These are phyloP conservation scores for Eucalyptus dawsonii DNA, from an alignment of 345 rosid genomes.

Conservation along the genomic window DNA sequence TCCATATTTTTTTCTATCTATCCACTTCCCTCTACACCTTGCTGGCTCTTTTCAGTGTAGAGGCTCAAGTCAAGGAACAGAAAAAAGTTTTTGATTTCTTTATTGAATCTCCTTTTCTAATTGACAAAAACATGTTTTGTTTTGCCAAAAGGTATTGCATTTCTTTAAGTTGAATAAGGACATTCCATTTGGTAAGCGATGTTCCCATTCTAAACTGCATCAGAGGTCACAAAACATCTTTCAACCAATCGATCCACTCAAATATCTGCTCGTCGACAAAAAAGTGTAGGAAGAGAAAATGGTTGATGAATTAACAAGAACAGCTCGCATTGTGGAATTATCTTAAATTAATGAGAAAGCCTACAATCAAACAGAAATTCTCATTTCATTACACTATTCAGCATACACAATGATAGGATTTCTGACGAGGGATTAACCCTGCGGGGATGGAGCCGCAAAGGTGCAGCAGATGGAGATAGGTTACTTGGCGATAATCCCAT, in stretches of 20 bases:
- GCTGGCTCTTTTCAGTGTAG: not conserved
- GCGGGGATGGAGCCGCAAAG: conserved; percentile 12
- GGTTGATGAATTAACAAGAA: not conserved
- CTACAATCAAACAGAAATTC: not conserved
- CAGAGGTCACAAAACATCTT: not conserved
- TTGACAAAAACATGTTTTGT: not conserved
- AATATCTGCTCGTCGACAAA: not conserved
- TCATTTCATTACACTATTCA: not conserved
- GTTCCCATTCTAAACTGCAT: not conserved
- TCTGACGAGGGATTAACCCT: not conserved
- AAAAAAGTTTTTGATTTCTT: not conserved
- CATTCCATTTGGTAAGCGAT: not conserved
- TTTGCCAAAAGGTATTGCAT: not conserved
- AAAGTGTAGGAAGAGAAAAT: not conserved
- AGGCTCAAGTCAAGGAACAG: not conserved
- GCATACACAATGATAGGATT: not conserved
- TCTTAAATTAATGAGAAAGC: not conserved
- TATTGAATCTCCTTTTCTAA: not conserved
- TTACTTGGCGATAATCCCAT: conserved; percentile 36
- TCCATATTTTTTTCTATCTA: not conserved
- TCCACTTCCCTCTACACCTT: not conserved
- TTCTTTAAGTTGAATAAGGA: not conserved
- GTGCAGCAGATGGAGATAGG: conserved; percentile 1
- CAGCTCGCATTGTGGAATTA: not conserved
- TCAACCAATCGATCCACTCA: not conserved